phyloP scores from a whole-genome alignment of 176 grass and related monocot genomes.

The Hordeum vulgare region MorexV3_pseudomolecules_assembly NC_058519.1:559022181-559022680 shows the following conservation, averaged over 20 bases:
- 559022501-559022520: background rate
- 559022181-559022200: conserved; percentile 41
- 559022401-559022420: background rate
- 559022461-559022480: background rate
- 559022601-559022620: background rate
- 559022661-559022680: background rate
- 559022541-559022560: background rate
- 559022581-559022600: no score
- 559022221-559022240: conserved; percentile 34
- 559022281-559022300: conserved; percentile 1
- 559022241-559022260: conserved; percentile 74
- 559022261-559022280: background rate
- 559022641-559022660: background rate
- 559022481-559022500: background rate
- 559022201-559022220: conserved; percentile 30
- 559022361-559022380: background rate
- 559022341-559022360: background rate
- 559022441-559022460: background rate
- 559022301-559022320: conserved; percentile 7
- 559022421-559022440: background rate
- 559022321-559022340: conserved; percentile 10
- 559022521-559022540: background rate
- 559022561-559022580: background rate
- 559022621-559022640: background rate
- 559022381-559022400: background rate